Base-by-base conservation (phyloP, 2,329 filamentous ascomycete species). In the Cercospora brassicicola region DNA sequence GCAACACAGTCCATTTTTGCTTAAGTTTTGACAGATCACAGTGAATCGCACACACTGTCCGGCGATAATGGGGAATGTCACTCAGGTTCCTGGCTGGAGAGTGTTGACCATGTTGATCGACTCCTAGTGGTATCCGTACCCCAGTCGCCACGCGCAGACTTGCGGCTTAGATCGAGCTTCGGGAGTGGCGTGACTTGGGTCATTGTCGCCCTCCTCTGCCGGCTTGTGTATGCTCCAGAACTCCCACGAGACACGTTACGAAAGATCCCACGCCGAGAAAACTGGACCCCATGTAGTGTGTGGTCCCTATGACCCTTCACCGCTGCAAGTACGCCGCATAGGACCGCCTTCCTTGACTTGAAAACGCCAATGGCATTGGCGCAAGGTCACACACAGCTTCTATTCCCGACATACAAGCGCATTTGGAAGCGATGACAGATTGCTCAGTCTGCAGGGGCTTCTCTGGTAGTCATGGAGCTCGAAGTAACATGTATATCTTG, bases 171-270 rank as follows among this genome's bases (percentile, higher is more conserved):
- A 39, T 63, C n/a, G 45, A 51, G n/a, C 42, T 51, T 63, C 60
- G 9, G 45, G 11, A n/a, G 60, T 63, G 60, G 60, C 51, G 26
- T 63, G 60, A 55, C 60, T 51, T 63, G 26, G 45, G 31, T 11
- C 60, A 26, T 51, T 26, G 48, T 51, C 48, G 20, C 18, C 9
- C 18, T 15, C 48, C 10, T 53, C 20, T 53, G 48, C 48, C 26
- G 20, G 48, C 23, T 28, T 26, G 20, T 55, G 13, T 15, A 28
- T 55, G 23, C 48, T 28, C 48, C 48, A 55, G 11, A 28, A n/a
- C 48, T 15, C 23, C 48, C 15, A n/a, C 23, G 48, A 55, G 48
- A 23, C 48, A 26, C 48, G 23, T 13, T 15, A 15, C 48, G 48
- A 28, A 26, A 23, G 13, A 55, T 55, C 48, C 48, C 48, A 28